Evolutionary conservation across 1,139 yeast species (phyloP).

Genomic region (Entelexis paramagnoliae): DNA sequence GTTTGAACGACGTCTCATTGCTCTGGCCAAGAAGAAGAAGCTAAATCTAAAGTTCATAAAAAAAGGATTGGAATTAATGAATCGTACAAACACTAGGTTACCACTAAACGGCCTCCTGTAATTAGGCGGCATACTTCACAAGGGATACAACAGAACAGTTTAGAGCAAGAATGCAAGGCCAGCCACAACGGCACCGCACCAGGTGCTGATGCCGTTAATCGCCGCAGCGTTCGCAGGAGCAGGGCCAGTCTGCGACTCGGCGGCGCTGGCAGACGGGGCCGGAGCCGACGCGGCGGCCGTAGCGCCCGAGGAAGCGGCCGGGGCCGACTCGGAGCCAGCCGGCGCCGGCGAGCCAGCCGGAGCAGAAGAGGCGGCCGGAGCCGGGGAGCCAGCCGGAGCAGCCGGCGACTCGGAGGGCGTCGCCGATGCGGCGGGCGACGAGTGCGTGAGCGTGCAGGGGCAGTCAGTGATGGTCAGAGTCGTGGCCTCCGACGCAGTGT

Average conservation of each 20-base stretch:
- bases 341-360: neutral
- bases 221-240: conserved; percentile 25
- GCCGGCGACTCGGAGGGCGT: no score
- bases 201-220: conserved; percentile 23
- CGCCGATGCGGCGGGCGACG: neutral
- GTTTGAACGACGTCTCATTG: no score
- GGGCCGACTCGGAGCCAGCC: neutral
- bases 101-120: neutral
- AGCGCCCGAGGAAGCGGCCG: neutral
- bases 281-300: neutral
- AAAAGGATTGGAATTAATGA: neutral
- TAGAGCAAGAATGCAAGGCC: conserved; percentile 15
- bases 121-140: neutral
- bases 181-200: conserved; percentile 30
- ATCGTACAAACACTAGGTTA: neutral
- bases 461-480: conserved; percentile 38
- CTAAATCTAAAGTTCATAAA: no score
- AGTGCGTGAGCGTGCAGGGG: conserved; percentile 46
- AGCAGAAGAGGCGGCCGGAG: neutral
- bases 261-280: neutral
- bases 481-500: conserved; percentile 36
- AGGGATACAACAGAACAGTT: neutral
- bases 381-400: neutral
- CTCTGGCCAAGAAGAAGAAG: no score
- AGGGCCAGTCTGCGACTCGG: neutral